Conservation (phyloP, 345 rosid species). For the Citrus australasica region DNA sequence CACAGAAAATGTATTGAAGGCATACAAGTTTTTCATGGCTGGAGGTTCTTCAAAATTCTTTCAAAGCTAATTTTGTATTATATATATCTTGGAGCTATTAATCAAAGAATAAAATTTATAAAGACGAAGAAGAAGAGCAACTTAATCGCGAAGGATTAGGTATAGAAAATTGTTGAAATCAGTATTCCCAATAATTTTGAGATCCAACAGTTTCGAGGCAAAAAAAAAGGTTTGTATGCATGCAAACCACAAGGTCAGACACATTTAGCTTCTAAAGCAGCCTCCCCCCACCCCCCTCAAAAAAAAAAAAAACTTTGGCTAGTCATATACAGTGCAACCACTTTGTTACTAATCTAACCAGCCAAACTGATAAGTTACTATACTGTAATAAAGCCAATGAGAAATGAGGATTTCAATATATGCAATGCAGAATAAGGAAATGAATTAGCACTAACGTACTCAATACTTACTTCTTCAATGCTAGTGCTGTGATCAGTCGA, state of each 20-base stretch:
- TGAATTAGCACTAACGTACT: background rate
- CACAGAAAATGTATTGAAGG: background rate
- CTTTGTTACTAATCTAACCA: background rate
- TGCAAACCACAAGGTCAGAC: background rate
- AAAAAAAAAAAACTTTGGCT: background rate
- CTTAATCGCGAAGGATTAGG: background rate
- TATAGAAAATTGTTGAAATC: background rate
- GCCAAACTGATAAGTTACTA: background rate
- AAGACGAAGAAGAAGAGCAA: background rate
- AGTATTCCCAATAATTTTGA: background rate
- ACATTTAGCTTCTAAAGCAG: background rate
- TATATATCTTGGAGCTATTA: background rate
- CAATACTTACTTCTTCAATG: conserved; percentile 81
- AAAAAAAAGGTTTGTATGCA: background rate
- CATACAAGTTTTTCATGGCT: conserved; percentile 3
- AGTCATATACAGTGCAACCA: background rate
- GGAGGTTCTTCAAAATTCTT: background rate
- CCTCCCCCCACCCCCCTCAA: background rate
- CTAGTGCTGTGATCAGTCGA: conserved; percentile 95
- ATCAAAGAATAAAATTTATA: no score
- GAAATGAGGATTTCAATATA: background rate
- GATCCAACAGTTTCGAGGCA: background rate
- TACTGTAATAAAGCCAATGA: background rate
- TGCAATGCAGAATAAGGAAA: conserved; percentile 8
- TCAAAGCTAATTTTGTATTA: background rate